Evolutionary conservation across 306 rosid species (phyloP), one percentile per base, ranked within the genome.

Genomic region (Macrotyloma uniflorum): DNA sequence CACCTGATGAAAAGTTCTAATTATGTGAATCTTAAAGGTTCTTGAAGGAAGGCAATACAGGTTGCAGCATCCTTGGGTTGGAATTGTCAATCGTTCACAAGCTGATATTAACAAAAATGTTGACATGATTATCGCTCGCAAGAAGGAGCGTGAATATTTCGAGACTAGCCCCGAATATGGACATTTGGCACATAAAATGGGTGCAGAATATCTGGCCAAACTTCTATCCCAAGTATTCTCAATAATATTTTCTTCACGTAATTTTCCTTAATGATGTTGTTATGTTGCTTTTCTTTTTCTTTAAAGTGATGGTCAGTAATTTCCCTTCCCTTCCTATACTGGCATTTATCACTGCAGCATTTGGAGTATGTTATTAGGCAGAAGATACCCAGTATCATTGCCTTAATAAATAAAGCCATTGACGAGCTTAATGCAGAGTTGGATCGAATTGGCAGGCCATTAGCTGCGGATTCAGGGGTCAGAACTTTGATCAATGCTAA

Each of bases 21-120:
- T 49, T 65, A 22, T 58, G 54, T 82, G 77, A 77, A 78, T 77
- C 75, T 85, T 87, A 9, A 69, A 93, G 98, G 97, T 93, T 81
- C 83, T 93, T 38, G 98, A 93, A 87, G 98, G 98, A 83, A 88
- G 92, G 83, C 76, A 93, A 30, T 93, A 93, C 76, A 83, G 93
- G 78, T 80, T 93, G 86, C 93, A 88, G 72, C 97, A 93, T 83
- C 98, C 98, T 18, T 91, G 97, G 98, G 97, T 93, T 53, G 98
- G 98, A 78, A 85, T 93, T 82, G 98, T 91, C 64, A 93, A 93
- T 65, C 98, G 97, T 79, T 93, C 98, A 20, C 82, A 79, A 59
- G 82, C 82, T 16, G 82, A 79, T 47, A 79, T 79, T 46, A 79
- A 79, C 59, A 91, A 83, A 87, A 91, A 90, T 22, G 95, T 91